Evolutionary conservation across 495 filamentous ascomycete species (phyloP), one percentile per base, ranked within the genome.

Genomic region (Aspergillus campestris): DNA sequence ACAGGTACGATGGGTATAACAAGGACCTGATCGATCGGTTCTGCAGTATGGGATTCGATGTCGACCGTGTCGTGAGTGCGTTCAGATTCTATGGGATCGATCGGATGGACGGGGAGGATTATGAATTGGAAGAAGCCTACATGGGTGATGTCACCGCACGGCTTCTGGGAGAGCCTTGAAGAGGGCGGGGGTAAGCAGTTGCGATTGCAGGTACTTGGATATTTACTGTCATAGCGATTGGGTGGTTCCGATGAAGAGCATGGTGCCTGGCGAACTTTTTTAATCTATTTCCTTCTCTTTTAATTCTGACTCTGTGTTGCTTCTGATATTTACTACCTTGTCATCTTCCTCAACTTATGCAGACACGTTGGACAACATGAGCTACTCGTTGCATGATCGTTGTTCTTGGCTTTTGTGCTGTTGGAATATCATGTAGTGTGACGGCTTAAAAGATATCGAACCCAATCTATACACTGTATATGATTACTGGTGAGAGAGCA

Each of bases 11-110:
- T 40, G 94, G 92, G 5, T 98, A 94, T 57, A 89, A 87, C 61
- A 84, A 85, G 52, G 77, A 83, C 7, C 73, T 95, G 33, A 81
- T 97, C 50, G 85, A 95, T 53, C 78, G 83, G n/a, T 97, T 97
- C 56, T 79, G 84, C 12, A 77, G 72, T 53, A 97, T 98, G 92
- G 92, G 92, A 33, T 98, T 98, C 52, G 84, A 90, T 48, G 77
- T 95, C n/a, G 83, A 86, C 40, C 72, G 77, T 30, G 89, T 98
- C 2, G 92, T 97, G 6, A 77, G 80, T 14, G 87, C 89, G 4
- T 91, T 98, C 53, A 77, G 81, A 47, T 85, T 72, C 43, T 84
- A 90, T 11, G 86, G 88, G 2, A 89, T 95, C 48, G 84, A 90
- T 48, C 76, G 75, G 15, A 84, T 80, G 45, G 79, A 75, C 24